Conservation (phyloP, 83 land plant genomes). For the Diphasiastrum complanatum region DNA sequence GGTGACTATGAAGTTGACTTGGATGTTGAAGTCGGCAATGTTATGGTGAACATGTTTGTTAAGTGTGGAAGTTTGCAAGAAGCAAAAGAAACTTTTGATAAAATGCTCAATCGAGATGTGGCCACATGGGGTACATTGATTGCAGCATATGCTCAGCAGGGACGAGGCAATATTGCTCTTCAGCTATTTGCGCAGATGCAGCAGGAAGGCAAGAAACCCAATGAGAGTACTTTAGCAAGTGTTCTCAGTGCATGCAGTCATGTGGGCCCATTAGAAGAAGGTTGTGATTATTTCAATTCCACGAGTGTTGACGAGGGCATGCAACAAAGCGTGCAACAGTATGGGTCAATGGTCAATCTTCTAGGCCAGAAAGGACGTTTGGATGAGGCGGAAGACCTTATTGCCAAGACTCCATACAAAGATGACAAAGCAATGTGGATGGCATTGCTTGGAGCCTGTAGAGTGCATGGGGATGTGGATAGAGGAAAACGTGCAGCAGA, state of each 20-base stretch:
- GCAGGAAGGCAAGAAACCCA: slow-evolving; percentile 6
- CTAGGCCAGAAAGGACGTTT: background rate
- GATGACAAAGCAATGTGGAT: slow-evolving; percentile 6
- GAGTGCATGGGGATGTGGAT: slow-evolving; percentile 14
- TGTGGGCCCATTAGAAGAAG: background rate
- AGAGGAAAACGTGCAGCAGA: slow-evolving; percentile 17
- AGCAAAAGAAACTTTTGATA: background rate
- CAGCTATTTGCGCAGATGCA: slow-evolving; percentile 3
- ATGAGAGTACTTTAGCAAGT: slow-evolving; percentile 4
- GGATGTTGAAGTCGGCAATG: background rate
- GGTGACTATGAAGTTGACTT: no score
- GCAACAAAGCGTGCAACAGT: no score
- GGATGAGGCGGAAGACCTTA: slow-evolving; percentile 9
- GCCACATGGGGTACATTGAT: background rate
- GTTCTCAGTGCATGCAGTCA: slow-evolving; percentile 1
- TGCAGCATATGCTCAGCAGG: background rate
- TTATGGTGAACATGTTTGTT: no score
- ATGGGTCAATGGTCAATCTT: no score
- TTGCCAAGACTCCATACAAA: slow-evolving; percentile 14
- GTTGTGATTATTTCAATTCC: slow-evolving; percentile 4
- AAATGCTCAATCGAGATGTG: background rate
- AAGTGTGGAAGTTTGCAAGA: background rate
- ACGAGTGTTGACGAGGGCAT: background rate
- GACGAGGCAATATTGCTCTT: background rate
- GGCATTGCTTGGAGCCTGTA: slow-evolving; percentile 22